These are phyloP conservation scores for Solanum boliviense DNA, from an alignment of 257 asterid genomes.

Conservation along the genomic window DNA sequence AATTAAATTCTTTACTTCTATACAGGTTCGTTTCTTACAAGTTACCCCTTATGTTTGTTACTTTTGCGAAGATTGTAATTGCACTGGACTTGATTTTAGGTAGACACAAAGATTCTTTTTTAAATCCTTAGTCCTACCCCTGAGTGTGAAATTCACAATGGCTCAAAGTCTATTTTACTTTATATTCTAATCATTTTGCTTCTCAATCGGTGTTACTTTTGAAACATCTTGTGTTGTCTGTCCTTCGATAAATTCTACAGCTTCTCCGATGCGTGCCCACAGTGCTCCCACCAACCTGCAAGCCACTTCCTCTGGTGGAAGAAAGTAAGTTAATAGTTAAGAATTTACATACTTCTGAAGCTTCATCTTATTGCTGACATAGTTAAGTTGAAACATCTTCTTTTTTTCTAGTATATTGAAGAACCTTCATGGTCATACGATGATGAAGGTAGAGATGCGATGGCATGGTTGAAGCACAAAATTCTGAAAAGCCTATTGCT, in stretches of 20 bases:
- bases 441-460: constrained; percentile 24
- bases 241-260: background rate
- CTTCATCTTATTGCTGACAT: background rate
- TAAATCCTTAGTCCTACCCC: background rate
- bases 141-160: background rate
- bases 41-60: background rate
- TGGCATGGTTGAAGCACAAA: constrained; percentile 67
- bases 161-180: background rate
- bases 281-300: background rate
- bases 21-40: background rate
- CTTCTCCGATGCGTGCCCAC: background rate
- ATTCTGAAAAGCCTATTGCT: constrained; percentile 57
- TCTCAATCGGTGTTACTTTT: background rate
- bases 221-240: background rate
- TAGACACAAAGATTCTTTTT: background rate
- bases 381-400: background rate
- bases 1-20: background rate
- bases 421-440: constrained; percentile 17
- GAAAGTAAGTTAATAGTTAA: background rate
- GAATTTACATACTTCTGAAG: background rate
- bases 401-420: background rate
- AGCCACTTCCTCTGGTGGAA: background rate
- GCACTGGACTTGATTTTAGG: background rate
- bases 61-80: background rate
- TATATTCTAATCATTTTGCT: background rate